Base-by-base conservation (phyloP, 2,329 filamentous ascomycete species). In the Pseudocercospora fuligena region DNA sequence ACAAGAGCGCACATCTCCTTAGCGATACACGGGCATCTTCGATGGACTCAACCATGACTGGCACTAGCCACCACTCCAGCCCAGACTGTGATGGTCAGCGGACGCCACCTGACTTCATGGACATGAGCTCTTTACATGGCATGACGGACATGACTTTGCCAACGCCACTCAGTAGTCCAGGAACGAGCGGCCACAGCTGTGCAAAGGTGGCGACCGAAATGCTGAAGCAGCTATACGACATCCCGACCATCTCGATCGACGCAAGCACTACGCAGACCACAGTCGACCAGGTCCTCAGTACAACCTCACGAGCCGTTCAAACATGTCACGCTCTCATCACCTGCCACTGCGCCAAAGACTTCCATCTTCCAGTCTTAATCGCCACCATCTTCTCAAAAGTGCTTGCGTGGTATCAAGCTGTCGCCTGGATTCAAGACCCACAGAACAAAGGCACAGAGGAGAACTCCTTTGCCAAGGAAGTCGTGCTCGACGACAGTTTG, bases 301-400 rank as follows among this genome's bases (percentile, higher is more conserved):
- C 62, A 19, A 64, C 61, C 6, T 60, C 63, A 8, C 58, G 60
- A 23, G 69, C 69, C 0, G 65, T 71, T 6, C 67, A 69, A 4
- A 63, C 47, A 25, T 60, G 61, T 33, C 67, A 71, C 31, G 67
- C 65, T 25, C 59, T 71, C 25, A 63, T 71, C 36, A 31, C 65
- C 8, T 71, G 67, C 31, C 57, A 64, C 7, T 71, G 69, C 43
- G 25, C 60, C 5, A 68, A 71, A 51, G 69, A 71, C 49, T 69
- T 71, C 27, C 61, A 67, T 25, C 47, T 71, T 1, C 61, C 67
- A 6, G 51, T 71, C 29, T 19, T 67, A 9, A 65, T 71, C 23
- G 60, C 54, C 8, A 62, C 64, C 23, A 64, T 67, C 46, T 56
- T 66, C 2, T 71, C 69, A 7, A 71, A 69, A 51, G 61, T 69